phyloP scores from a whole-genome alignment of 2,329 filamentous ascomycete species.

The Chaetothyriales sp. region DNA sequence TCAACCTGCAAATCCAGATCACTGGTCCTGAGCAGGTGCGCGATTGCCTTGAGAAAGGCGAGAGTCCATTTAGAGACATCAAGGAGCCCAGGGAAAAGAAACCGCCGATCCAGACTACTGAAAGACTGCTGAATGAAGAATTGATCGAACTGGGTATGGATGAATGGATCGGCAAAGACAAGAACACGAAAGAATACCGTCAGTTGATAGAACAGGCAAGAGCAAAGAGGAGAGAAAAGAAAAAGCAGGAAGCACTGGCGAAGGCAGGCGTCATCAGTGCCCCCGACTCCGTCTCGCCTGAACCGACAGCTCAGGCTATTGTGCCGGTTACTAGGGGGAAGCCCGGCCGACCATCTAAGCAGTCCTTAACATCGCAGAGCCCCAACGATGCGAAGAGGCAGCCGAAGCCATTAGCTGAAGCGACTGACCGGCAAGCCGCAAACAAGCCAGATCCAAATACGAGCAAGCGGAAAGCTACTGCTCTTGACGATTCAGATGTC shows the following conservation, averaged over 20 bases:
- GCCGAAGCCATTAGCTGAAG: not conserved
- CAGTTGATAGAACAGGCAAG: constrained; percentile 6
- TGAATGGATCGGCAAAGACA: constrained; percentile 11
- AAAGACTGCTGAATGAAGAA: constrained; percentile 6
- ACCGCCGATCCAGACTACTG: constrained; percentile 3
- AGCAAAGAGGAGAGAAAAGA: constrained; percentile 6
- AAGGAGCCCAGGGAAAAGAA: constrained; percentile 2
- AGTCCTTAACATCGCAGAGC: not conserved
- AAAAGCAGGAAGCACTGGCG: constrained; percentile 5
- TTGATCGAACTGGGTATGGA: constrained; percentile 9
- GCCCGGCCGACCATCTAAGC: not conserved
- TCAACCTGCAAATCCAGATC: not conserved
- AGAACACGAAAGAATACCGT: constrained; percentile 7
- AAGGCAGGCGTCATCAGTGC: not conserved
- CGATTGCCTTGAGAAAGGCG: not conserved
- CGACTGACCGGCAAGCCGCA: no score
- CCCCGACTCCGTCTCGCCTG: not conserved
- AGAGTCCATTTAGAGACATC: not conserved
- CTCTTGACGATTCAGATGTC: not conserved
- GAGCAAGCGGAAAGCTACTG: not conserved
- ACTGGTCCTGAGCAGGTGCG: not conserved
- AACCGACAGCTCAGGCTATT: not conserved
- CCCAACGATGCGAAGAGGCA: not conserved
- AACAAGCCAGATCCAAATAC: not conserved
- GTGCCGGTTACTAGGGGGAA: not conserved